Evolutionary conservation across 768 basidiomycete genomes (phyloP), one percentile per base, ranked within the genome.

Genomic region (Tylopilus sp.): DNA sequence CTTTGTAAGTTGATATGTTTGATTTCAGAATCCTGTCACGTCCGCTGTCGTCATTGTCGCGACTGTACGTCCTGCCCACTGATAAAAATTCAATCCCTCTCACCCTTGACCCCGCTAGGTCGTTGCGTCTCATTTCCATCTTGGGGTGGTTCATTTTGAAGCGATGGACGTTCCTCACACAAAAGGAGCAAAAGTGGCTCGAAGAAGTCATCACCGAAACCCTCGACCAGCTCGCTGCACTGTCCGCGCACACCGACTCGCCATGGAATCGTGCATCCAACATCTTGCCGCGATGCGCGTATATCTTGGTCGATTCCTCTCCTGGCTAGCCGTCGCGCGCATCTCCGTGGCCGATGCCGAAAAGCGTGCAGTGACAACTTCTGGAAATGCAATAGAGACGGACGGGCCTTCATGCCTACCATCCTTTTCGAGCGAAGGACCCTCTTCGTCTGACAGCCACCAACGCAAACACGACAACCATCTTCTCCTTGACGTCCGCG

Each of bases 1-100:
- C 9, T 21, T 21, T 19, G 45, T 28, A 26, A 25, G 52, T 28
- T 10, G 40, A 51, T 36, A 11, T 24, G 12, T 51, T 19, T 34
- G 3, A 28, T 26, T 57, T 25, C 61, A 91, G 85, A 70, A 79
- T 24, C 63, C 63, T 11, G 68, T 84, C 40, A 88, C 87, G 0
- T 84, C 82, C 29, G 83, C 80, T 3, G 73, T 90, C 49, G 89
- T 87, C 14, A 84, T 89, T 3, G 78, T 89, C 30, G 79, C 87
- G 62, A 90, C 89, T 24, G 69, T 70, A 59, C n/a, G 69, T 59
- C 25, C 25, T n/a, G n/a, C n/a, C n/a, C n/a, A n/a, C n/a, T n/a
- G n/a, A n/a, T n/a, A n/a, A 21, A 36, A 21, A 37, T 51, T 46
- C 11, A 26, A 24, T 24, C 42, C 34, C 17, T 11, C n/a, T 6